A percentile compares a stretch with the other conserved stretches of the same genome.
These are phyloP conservation scores for Aspergillus sp. DNA, from an alignment of 2,329 filamentous ascomycete genomes.

Conservation along the genomic window DNA sequence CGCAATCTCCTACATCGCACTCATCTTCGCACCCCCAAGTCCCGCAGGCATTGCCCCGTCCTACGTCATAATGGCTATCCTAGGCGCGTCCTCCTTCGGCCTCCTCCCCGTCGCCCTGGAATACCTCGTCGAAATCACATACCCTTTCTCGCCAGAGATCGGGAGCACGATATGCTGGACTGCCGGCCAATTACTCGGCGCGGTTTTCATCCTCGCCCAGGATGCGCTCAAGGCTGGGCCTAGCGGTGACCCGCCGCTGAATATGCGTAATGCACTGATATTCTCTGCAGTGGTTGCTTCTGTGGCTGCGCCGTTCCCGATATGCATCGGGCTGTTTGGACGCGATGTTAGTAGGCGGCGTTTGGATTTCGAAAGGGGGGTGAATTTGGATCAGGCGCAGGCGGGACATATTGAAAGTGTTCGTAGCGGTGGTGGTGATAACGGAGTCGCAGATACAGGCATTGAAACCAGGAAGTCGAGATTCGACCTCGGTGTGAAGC, in stretches of 20 bases:
- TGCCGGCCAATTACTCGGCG: slow-evolving; percentile 81
- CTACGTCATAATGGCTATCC: slow-evolving; percentile 70
- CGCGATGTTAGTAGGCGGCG: slow-evolving; percentile 40
- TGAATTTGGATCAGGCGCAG: slow-evolving; percentile 20
- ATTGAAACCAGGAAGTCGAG: not conserved
- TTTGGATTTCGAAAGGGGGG: slow-evolving; percentile 40
- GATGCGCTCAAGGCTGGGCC: slow-evolving; percentile 63
- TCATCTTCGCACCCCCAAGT: slow-evolving; percentile 77
- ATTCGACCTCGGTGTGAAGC: slow-evolving; percentile 5
- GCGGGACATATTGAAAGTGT: not conserved
- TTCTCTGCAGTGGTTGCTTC: slow-evolving; percentile 74
- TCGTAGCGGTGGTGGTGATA: not conserved
- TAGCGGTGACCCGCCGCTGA: slow-evolving; percentile 58
- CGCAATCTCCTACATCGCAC: slow-evolving; percentile 68
- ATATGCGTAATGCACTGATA: slow-evolving; percentile 74
- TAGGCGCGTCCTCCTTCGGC: slow-evolving; percentile 78
- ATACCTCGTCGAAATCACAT: slow-evolving; percentile 80
- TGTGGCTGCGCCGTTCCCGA: slow-evolving; percentile 63
- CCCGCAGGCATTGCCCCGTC: slow-evolving; percentile 52
- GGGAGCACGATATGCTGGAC: slow-evolving; percentile 82
- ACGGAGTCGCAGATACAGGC: not conserved
- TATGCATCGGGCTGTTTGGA: slow-evolving; percentile 71
- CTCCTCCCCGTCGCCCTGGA: slow-evolving; percentile 84
- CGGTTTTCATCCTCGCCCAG: slow-evolving; percentile 78
- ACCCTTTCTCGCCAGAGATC: slow-evolving; percentile 83